Evolutionary conservation across 1,139 yeast genomes (phyloP).

Genomic region (Protomyces inouyei): DNA sequence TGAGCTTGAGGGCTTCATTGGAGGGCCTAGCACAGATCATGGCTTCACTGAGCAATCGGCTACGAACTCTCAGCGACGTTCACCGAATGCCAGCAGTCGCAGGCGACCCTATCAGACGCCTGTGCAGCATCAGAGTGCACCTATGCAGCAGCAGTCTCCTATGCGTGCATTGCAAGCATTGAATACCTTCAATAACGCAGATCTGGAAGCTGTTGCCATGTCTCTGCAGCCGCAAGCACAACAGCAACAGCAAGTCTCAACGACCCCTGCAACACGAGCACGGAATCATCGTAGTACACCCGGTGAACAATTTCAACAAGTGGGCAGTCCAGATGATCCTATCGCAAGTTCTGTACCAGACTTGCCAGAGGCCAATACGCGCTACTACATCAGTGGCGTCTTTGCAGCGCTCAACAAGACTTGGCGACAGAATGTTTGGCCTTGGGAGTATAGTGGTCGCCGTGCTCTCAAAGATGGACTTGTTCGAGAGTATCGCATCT

Average conservation of each 20-base stretch:
- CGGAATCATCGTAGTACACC: background rate
- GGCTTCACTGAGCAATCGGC: background rate
- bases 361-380: background rate
- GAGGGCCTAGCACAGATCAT: background rate
- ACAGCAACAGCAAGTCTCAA: background rate
- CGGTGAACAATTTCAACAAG: background rate
- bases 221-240: background rate
- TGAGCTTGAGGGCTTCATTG: background rate
- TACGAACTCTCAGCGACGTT: background rate
- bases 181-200: background rate
- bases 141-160: background rate
- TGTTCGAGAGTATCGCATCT: background rate
- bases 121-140: background rate
- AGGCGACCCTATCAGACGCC: background rate
- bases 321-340: background rate
- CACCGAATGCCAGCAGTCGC: background rate
- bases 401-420: background rate
- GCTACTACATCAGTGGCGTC: background rate
- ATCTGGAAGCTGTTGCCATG: background rate
- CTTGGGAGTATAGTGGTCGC: background rate
- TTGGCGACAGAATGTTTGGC: background rate
- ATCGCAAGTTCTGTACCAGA: background rate
- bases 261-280: background rate
- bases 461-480: background rate
- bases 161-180: background rate